Evolutionary conservation across 2,329 filamentous ascomycete genomes (phyloP), one percentile per base, ranked within the genome.

Genomic region (Metarhizium robertsii): DNA sequence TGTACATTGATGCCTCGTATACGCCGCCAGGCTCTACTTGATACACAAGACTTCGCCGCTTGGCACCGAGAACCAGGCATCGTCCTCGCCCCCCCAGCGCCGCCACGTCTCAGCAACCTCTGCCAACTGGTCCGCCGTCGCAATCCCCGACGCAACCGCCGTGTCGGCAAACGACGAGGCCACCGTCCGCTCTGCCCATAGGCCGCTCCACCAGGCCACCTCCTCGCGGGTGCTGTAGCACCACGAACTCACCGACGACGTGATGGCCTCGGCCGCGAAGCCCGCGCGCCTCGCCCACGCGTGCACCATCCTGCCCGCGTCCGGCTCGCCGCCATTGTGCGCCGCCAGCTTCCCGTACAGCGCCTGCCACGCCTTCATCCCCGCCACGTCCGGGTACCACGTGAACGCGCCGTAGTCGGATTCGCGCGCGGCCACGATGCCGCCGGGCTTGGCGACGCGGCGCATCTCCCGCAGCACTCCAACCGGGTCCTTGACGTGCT

Each of bases 391-490:
- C 2, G 65, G 65, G 14, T 64, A 63, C 60, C 63, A 67, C 3
- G 59, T 25, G 43, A 63, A 60, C 16, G 57, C 48, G 4, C 55
- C 52, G 6, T 38, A 57, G 49, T 64, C 64, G 5, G 62, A 57
- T 52, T 64, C 62, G 38, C 64, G 71, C 6, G 60, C 60, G 6
- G 63, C 74, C 0, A 75, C 62, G 14, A 76, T 58, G 25, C 74
- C 75, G 2, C 73, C 73, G 0, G 69, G 66, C 60, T 67, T 73
- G 8, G 72, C 61, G 0, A 76, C 69, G 0, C 75, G 66, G 2
- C 68, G 65, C 65, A 75, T 73, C 61, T 75, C 73, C 2, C 47
- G n/a, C 25, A 75, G 53, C 11, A 71, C 66, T 0, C 55, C 45
- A 2, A 70, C 66, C 4, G 66, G 66, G 34, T 68, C 64, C 2